A percentile compares a stretch with the other conserved stretches of the same genome.
Conservation (phyloP, 2,329 filamentous ascomycete genomes). For the Pyrenophora seminiperda region DNA sequence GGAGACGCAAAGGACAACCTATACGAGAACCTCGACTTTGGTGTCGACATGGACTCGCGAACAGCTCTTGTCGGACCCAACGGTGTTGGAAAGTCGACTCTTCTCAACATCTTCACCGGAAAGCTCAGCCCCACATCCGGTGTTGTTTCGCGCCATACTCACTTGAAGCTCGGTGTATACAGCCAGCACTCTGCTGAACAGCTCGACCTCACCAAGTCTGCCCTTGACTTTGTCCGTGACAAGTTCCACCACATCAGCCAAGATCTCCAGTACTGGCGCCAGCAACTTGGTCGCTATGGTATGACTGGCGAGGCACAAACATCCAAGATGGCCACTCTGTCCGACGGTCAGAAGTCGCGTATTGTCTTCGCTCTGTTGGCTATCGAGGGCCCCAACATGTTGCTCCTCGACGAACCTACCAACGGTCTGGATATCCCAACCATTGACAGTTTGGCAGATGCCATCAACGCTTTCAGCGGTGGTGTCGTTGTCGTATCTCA, state of each 20-base stretch:
- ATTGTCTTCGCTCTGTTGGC: slow-evolving; percentile 97
- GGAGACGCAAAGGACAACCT: slow-evolving; percentile 87
- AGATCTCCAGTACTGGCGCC: slow-evolving; percentile 99
- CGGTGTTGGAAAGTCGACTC: slow-evolving; percentile 97
- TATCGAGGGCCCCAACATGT: slow-evolving; percentile 96
- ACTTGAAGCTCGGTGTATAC: slow-evolving; percentile 98
- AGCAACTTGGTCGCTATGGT: slow-evolving; percentile 94
- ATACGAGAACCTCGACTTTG: slow-evolving; percentile 95
- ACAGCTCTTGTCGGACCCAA: slow-evolving; percentile 97
- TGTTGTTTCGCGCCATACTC: slow-evolving; percentile 86
- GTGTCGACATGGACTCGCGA: slow-evolving; percentile 99
- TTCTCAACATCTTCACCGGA: slow-evolving; percentile 95
- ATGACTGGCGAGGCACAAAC: slow-evolving; percentile 93
- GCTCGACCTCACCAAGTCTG: slow-evolving; percentile 96
- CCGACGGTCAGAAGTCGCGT: slow-evolving; percentile 96
- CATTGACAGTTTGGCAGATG: slow-evolving; percentile 95
- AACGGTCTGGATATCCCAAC: slow-evolving; percentile 99
- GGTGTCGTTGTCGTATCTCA: slow-evolving; percentile 98
- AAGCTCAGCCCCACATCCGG: slow-evolving; percentile 86
- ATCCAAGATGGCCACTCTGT: slow-evolving; percentile 95
- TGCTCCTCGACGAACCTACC: slow-evolving; percentile 96
- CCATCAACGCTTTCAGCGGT: slow-evolving; percentile 93
- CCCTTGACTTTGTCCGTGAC: slow-evolving; percentile 96
- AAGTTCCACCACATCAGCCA: slow-evolving; percentile 89
- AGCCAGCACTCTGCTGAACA: slow-evolving; percentile 98